phyloP scores from a whole-genome alignment of 2,329 filamentous ascomycete species.

The Chaetoscypha palmicola region DNA sequence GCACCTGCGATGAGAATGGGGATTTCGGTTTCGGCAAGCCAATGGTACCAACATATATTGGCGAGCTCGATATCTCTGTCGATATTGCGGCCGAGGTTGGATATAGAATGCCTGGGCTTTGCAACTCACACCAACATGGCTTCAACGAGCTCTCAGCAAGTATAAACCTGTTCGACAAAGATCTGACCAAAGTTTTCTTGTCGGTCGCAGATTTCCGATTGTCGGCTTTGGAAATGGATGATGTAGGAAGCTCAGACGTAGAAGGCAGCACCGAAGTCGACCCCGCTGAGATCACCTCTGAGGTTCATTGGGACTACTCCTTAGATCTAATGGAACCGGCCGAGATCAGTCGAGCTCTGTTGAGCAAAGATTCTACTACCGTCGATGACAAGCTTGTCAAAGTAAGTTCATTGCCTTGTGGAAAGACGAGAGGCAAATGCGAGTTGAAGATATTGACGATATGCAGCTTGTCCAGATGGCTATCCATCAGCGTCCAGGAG shows the following conservation, averaged over 20 bases:
- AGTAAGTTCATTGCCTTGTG: too few relatives aligned
- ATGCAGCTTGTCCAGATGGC: not conserved
- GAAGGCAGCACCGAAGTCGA: not conserved
- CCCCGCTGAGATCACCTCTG: not conserved
- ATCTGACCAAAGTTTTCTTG: not conserved
- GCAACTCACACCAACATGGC: not conserved
- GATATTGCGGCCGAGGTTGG: not conserved
- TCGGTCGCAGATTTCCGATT: not conserved
- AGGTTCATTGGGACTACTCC: not conserved
- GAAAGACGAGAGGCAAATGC: too few relatives aligned
- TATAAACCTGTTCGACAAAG: not conserved
- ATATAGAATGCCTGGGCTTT: not conserved
- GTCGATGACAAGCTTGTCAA: not conserved
- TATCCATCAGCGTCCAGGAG: not conserved
- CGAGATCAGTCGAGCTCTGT: not conserved
- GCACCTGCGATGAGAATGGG: not conserved
- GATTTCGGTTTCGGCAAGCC: not conserved
- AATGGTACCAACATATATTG: not conserved
- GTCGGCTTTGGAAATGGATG: not conserved
- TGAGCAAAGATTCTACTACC: not conserved
- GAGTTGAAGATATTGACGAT: too few relatives aligned
- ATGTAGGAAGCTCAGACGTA: not conserved
- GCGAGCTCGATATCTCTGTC: not conserved
- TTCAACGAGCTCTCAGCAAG: not conserved
- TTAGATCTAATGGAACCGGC: not conserved